These are phyloP conservation scores for Thinopyrum elongatum DNA, from an alignment of 176 grass and related monocot genomes.

Conservation along the genomic window DNA sequence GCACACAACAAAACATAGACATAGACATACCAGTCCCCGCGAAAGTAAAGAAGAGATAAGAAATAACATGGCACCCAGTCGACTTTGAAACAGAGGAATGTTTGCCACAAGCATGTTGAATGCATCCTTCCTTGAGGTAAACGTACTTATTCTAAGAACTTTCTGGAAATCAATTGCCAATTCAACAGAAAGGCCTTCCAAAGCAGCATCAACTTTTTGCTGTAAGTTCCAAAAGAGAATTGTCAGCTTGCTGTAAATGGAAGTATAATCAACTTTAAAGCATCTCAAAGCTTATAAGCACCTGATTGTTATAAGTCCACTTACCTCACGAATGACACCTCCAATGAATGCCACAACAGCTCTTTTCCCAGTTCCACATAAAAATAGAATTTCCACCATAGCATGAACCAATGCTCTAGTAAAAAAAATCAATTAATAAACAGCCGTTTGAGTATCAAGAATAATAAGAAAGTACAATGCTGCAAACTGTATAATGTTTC, in stretches of 20 bases:
- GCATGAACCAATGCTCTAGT: constrained; percentile 94
- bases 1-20: neutral
- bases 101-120: constrained; percentile 63
- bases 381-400: constrained; percentile 98
- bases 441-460: constrained; percentile 13
- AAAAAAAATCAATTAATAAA: constrained; percentile 21
- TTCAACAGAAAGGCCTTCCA: constrained; percentile 82
- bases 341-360: constrained; percentile 65
- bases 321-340: constrained; percentile 45
- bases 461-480: constrained; percentile 22
- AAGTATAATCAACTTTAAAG: constrained; percentile 30
- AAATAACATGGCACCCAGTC: constrained; percentile 88
- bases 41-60: constrained; percentile 93
- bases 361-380: constrained; percentile 70
- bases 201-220: constrained; percentile 55
- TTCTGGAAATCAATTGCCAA: constrained; percentile 93
- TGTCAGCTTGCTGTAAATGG: neutral
- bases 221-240: constrained; percentile 34
- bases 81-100: constrained; percentile 86
- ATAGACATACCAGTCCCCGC: constrained; percentile 79
- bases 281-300: constrained; percentile 37
- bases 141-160: constrained; percentile 64
- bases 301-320: constrained; percentile 41
- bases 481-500: neutral
- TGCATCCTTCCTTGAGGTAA: constrained; percentile 63